A percentile compares a stretch with the other conserved stretches of the same genome.
These are phyloP conservation scores for Panellus pusillus DNA, from an alignment of 768 basidiomycete genomes.

Conservation along the genomic window DNA sequence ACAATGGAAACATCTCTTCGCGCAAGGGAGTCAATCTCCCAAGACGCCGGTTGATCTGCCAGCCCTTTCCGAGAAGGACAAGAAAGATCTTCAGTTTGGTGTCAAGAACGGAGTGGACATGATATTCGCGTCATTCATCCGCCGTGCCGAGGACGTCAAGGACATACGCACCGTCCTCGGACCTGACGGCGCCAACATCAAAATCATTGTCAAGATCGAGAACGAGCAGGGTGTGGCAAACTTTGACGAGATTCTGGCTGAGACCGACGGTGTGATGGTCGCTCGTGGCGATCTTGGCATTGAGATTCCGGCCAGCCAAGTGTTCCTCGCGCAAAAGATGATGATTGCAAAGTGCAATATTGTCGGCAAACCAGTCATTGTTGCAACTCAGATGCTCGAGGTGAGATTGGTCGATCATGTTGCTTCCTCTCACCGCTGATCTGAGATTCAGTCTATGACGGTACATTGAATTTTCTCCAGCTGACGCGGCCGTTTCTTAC, in stretches of 20 bases:
- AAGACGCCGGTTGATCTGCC: slow-evolving; percentile 98
- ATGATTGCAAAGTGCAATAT: slow-evolving; percentile 99
- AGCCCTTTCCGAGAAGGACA: slow-evolving; percentile 97
- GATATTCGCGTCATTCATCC: slow-evolving; percentile 99
- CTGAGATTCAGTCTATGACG: slow-evolving; percentile 79
- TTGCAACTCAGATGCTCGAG: slow-evolving; percentile 99
- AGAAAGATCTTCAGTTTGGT: slow-evolving; percentile 90
- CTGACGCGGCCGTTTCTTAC: slow-evolving; percentile 1
- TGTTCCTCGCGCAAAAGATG: slow-evolving; percentile 99
- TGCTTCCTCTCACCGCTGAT: slow-evolving; percentile 14
- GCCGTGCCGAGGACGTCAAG: slow-evolving; percentile 88
- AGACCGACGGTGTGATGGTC: slow-evolving; percentile 99
- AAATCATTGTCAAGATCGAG: slow-evolving; percentile 99
- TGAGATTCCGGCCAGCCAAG: slow-evolving; percentile 98
- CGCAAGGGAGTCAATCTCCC: slow-evolving; percentile 99
- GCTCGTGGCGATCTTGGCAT: slow-evolving; percentile 99
- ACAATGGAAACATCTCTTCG: slow-evolving; percentile 90
- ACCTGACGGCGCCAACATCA: slow-evolving; percentile 92
- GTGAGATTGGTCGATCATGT: slow-evolving; percentile 37
- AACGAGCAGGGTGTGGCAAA: slow-evolving; percentile 99
- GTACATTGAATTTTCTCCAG: slow-evolving; percentile 47
- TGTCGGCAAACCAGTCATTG: slow-evolving; percentile 96
- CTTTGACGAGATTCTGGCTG: slow-evolving; percentile 97
- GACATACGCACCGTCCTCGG: slow-evolving; percentile 94
- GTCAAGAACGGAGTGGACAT: slow-evolving; percentile 98